Base-by-base conservation (phyloP, 805 yeast species). In the Yarrowia sp. region DNA sequence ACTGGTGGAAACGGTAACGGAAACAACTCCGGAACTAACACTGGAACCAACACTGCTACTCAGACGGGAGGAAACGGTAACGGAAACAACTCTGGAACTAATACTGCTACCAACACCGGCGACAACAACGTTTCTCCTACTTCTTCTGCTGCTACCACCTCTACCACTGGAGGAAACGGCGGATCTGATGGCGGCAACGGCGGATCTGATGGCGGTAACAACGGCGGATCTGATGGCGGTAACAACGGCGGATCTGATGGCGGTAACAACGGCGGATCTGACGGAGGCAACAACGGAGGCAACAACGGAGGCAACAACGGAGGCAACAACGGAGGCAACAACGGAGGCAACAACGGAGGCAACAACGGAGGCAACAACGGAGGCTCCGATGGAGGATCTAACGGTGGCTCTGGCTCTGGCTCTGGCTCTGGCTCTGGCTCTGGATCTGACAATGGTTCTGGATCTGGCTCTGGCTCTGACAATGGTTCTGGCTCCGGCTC, bases 211-310 rank as follows among this genome's bases (percentile, higher is more conserved):
- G 52, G 51, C 1, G 17, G 28, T 36, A 19, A 3, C 24, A 36
- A 36, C 22, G 35, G 24, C 10, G 44, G 44, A 8, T 21, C 21
- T 28, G 17, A n/a, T 17, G 52, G 52, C 1, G 35, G 36, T 4
- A 30, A 46, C 51, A 33, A 12, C 17, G 36, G 36, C 3, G 36
- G 33, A 4, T 10, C 11, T 28, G 22, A 26, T 35, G 52, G 40
- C n/a, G 56, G 56, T 11, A 21, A 32, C 40, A 14, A 14, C 21
- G 33, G 4, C 30, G 36, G 36, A 11, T 10, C 11, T 28, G 24
- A 28, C 52, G 52, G 56, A n/a, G 56, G 48, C 12, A 43, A 41
- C 46, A 41, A 24, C 32, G 48, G 22, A 19, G 52, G 52, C 35
- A 8, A 17, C n/a, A 10, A 5, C 17, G 19, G 22, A 3, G 49